Conservation (phyloP, 805 yeast species). For the Myxozyma mucilagina region DNA sequence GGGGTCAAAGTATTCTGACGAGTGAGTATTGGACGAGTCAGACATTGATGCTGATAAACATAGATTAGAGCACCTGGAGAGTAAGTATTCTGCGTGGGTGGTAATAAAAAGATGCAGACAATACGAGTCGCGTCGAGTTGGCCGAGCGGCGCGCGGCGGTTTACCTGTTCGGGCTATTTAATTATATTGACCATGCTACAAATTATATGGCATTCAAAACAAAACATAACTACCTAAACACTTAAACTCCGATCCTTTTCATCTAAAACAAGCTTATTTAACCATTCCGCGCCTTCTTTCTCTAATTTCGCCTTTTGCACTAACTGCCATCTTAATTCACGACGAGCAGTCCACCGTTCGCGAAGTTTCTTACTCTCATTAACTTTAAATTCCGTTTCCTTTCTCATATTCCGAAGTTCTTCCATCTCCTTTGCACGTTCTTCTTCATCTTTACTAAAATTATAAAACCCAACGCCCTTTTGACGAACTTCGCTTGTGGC, state of each 20-base stretch:
- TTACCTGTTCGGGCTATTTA: too few species aligned
- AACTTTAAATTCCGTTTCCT: conserved; percentile 19
- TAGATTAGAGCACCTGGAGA: too few species aligned
- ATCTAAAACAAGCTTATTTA: background rate
- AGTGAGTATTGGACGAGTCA: too few species aligned
- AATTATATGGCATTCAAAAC: background rate
- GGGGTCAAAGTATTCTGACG: too few species aligned
- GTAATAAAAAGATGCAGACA: too few species aligned
- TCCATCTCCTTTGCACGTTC: conserved; percentile 28
- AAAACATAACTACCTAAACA: background rate
- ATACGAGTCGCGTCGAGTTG: too few species aligned
- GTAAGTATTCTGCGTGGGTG: too few species aligned
- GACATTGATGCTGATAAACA: too few species aligned
- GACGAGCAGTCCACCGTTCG: conserved; percentile 11
- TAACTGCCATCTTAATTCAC: conserved; percentile 8
- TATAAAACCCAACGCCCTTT: conserved; percentile 35
- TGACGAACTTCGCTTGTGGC: conserved; percentile 30
- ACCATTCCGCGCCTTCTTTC: conserved; percentile 12
- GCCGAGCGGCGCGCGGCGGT: too few species aligned
- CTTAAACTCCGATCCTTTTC: background rate
- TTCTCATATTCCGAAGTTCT: conserved; percentile 27
- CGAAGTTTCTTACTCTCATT: conserved; percentile 7
- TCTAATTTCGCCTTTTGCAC: conserved; percentile 7
- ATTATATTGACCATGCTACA: too few species aligned
- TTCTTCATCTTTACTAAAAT: conserved; percentile 31